These are phyloP conservation scores for Ophiocordyceps australis DNA, from an alignment of 2,329 filamentous ascomycete species.

Conservation along the genomic window DNA sequence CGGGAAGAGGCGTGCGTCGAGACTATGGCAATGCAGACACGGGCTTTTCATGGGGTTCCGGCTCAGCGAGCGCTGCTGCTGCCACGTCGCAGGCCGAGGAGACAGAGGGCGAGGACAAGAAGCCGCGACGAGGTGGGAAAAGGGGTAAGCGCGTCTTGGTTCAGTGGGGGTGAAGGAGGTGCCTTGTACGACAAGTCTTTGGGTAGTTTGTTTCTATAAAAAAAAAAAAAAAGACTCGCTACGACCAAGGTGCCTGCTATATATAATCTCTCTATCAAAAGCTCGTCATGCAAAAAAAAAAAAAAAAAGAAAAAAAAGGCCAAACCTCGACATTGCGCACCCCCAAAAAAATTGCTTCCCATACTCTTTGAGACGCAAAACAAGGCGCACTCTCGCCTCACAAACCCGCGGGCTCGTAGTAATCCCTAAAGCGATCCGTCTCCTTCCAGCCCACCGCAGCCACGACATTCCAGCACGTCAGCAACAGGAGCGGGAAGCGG, in stretches of 20 bases:
- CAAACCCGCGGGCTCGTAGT: constrained; percentile 36
- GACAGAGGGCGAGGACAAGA: constrained; percentile 11
- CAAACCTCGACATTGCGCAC: no score
- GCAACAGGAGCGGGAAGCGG: constrained; percentile 60
- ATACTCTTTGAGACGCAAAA: no score
- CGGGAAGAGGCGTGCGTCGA: constrained; percentile 30
- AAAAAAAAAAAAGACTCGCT: no score
- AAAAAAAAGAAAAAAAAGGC: neutral
- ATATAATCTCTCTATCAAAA: no score
- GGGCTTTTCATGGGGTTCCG: constrained; percentile 33
- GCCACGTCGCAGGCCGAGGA: constrained; percentile 7
- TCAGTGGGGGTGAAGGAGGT: constrained; percentile 42
- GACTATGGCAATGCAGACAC: constrained; percentile 30
- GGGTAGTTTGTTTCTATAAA: no score
- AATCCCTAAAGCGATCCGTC: constrained; percentile 51
- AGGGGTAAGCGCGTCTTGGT: constrained; percentile 45
- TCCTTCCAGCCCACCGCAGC: constrained; percentile 44
- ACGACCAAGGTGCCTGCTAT: no score
- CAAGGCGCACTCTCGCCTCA: constrained; percentile 5
- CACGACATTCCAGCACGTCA: constrained; percentile 63
- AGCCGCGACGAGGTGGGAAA: constrained; percentile 36
- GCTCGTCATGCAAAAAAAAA: no score
- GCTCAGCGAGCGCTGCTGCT: constrained; percentile 6
- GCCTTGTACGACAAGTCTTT: no score
- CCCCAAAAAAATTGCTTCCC: no score